These are phyloP conservation scores for Remersonia thermophila DNA, from an alignment of 2,329 filamentous ascomycete genomes.

Conservation along the genomic window DNA sequence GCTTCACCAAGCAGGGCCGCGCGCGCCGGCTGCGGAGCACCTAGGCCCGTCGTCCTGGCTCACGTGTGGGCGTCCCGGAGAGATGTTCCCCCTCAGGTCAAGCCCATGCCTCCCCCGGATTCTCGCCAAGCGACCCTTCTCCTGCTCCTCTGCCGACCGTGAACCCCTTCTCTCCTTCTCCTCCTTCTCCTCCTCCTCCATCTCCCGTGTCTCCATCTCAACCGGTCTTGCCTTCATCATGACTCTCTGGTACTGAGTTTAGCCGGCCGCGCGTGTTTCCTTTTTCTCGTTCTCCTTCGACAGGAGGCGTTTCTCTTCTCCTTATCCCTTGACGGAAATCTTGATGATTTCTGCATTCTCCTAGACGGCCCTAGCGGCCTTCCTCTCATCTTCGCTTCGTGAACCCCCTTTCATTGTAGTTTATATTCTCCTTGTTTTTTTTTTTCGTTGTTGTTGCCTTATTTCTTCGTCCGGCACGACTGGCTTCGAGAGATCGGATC, in stretches of 20 bases:
- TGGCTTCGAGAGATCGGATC: conserved; percentile 27
- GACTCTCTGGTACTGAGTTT: conserved; percentile 18
- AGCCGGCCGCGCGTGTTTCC: conserved; percentile 15
- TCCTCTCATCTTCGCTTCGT: conserved; percentile 17
- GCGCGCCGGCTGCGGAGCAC: too few relatives aligned
- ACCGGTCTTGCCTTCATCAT: conserved; percentile 16
- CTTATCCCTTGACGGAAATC: conserved; percentile 11
- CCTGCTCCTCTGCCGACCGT: conserved; percentile 9
- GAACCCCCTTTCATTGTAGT: conserved; percentile 18
- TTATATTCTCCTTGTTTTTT: conserved; percentile 21
- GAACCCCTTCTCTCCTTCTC: conserved; percentile 11
- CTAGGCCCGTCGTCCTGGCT: too few relatives aligned
- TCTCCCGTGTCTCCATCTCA: too few relatives aligned
- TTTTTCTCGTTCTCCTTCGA: conserved; percentile 11
- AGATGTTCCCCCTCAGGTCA: background rate
- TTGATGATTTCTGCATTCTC: conserved; percentile 29
- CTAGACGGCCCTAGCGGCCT: conserved; percentile 29
- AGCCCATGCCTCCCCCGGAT: background rate
- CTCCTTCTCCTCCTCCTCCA: conserved; percentile 4
- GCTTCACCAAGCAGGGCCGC: too few relatives aligned
- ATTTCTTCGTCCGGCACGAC: conserved; percentile 25
- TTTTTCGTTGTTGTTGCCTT: conserved; percentile 13
- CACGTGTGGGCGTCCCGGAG: too few relatives aligned
- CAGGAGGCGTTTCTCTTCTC: conserved; percentile 12
- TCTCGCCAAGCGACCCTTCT: background rate